Percentiles rank a stretch among this genome's conserved stretches.
phyloP scores from a whole-genome alignment of 257 asterid genomes.

The Fraxinus anomala region DNA sequence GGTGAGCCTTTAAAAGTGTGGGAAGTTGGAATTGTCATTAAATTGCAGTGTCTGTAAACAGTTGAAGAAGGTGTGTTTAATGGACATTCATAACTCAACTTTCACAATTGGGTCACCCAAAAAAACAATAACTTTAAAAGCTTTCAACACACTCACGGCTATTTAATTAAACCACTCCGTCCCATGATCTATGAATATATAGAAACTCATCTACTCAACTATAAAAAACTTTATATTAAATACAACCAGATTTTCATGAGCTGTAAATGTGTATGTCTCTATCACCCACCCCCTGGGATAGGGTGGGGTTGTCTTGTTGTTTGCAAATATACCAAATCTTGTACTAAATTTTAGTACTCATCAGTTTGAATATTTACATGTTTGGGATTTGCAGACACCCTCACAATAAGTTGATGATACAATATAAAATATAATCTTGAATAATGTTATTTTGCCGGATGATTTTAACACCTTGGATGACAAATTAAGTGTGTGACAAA shows the following conservation, averaged over 20 bases:
- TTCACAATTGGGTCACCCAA: constrained; percentile 43
- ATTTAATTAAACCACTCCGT: constrained; percentile 33
- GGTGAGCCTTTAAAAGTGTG: constrained; percentile 2
- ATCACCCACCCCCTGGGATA: neutral
- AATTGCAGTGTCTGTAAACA: constrained; percentile 42
- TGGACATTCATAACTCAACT: constrained; percentile 42
- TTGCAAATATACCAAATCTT: neutral
- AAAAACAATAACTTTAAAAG: constrained; percentile 27
- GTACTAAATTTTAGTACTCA: neutral
- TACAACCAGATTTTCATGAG: constrained; percentile 43
- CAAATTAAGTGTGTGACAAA: too few species aligned
- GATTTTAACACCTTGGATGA: too few species aligned
- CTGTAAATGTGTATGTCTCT: constrained; percentile 24
- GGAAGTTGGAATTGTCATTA: constrained; percentile 26
- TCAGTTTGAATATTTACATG: neutral
- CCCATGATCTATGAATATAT: constrained; percentile 19
- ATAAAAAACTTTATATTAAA: constrained; percentile 26
- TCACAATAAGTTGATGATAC: neutral
- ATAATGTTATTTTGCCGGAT: too few species aligned
- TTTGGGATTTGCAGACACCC: neutral
- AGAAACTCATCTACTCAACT: constrained; percentile 14
- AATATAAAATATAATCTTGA: too few species aligned
- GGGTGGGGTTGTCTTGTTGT: neutral
- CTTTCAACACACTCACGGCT: constrained; percentile 31
- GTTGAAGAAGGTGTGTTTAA: constrained; percentile 45